Percentiles rank a stretch among this genome's conserved stretches.
Evolutionary conservation across 805 yeast genomes (phyloP).

Genomic region (Scheffersomyces spartinae): DNA sequence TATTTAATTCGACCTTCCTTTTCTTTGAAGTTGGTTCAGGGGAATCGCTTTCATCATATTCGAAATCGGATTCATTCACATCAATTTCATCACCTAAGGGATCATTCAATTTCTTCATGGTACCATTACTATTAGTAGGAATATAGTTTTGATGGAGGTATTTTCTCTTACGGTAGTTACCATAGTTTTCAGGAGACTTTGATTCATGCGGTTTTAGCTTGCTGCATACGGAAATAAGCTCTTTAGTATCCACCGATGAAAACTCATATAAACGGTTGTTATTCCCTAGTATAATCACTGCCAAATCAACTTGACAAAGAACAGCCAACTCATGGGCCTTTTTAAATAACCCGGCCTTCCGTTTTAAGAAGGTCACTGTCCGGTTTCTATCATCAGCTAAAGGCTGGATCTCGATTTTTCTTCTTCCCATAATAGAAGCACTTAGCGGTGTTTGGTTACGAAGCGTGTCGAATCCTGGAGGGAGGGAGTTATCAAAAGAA

Average conservation of each 20-base stretch:
- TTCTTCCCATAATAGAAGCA: constrained; percentile 89
- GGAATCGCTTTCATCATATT: not conserved
- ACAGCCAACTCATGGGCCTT: constrained; percentile 82
- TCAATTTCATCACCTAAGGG: not conserved
- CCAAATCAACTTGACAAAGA: constrained; percentile 84
- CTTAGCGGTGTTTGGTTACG: no score
- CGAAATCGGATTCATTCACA: no score
- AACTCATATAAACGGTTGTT: constrained; percentile 80
- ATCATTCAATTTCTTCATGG: not conserved
- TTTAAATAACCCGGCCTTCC: constrained; percentile 89
- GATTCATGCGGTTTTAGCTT: constrained; percentile 34
- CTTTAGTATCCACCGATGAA: constrained; percentile 52
- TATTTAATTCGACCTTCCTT: not conserved
- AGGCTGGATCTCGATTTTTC: constrained; percentile 90
- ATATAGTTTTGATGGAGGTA: constrained; percentile 2
- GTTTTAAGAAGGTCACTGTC: constrained; percentile 79
- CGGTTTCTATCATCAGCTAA: constrained; percentile 81
- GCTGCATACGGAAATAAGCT: constrained; percentile 13
- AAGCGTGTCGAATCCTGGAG: no score
- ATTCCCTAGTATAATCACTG: constrained; percentile 77
- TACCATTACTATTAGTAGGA: not conserved
- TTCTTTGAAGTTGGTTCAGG: not conserved
- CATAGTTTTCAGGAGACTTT: constrained; percentile 58
- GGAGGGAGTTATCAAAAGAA: no score
- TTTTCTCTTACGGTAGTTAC: constrained; percentile 27